Evolutionary conservation across 805 yeast species (phyloP).

Genomic region (Monosporozyma unispora): DNA sequence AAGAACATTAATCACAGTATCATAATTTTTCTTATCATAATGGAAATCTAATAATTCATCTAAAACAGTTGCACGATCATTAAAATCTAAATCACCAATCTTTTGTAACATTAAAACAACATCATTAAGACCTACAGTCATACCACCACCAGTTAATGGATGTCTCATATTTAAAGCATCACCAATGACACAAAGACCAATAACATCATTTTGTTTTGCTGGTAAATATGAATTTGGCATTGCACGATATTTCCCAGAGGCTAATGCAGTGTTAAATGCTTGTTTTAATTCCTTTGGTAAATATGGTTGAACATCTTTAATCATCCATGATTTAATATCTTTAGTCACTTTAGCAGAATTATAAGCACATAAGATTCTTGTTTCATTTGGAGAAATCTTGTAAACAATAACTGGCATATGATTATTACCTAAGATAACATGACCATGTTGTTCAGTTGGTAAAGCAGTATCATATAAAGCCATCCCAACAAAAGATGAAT

Average conservation of each 20-base stretch:
- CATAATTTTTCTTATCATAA: constrained; percentile 64
- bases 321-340: constrained; percentile 53
- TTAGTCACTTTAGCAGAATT: constrained; percentile 68
- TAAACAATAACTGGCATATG: constrained; percentile 86
- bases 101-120: constrained; percentile 53
- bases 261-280: constrained; percentile 58
- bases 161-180: constrained; percentile 97
- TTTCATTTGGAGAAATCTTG: constrained; percentile 74
- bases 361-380: constrained; percentile 85
- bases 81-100: constrained; percentile 35
- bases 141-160: constrained; percentile 97
- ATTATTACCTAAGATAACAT: constrained; percentile 68
- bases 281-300: constrained; percentile 61
- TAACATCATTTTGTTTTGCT: constrained; percentile 59
- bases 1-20: constrained; percentile 78
- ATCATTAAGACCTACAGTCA: constrained; percentile 94
- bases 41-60: constrained; percentile 61
- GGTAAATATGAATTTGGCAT: constrained; percentile 93
- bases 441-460: constrained; percentile 74
- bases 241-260: constrained; percentile 50
- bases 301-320: constrained; percentile 49
- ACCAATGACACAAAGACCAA: constrained; percentile 78
- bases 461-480: constrained; percentile 64
- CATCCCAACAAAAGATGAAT: constrained; percentile 82
- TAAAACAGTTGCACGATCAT: constrained; percentile 47